Evolutionary conservation across 768 basidiomycete genomes (phyloP).

Genomic region (Leccinum uliginosum): DNA sequence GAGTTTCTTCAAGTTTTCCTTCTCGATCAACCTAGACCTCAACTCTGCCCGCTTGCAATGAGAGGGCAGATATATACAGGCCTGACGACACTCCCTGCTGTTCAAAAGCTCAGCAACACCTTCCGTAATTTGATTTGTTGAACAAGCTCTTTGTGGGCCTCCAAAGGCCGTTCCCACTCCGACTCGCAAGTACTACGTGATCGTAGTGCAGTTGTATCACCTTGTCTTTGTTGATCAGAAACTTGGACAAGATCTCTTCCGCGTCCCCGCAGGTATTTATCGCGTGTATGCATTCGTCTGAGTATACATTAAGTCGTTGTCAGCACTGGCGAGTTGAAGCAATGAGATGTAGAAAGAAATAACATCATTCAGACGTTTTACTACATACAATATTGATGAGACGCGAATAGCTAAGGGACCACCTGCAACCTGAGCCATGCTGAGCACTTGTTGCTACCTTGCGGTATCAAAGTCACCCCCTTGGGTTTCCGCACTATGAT

Average conservation of each 20-base stretch:
- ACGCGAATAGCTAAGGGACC: too few relatives aligned
- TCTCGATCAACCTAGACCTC: slow-evolving; percentile 7
- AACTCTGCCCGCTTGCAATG: slow-evolving; percentile 22
- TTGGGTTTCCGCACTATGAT: too few relatives aligned
- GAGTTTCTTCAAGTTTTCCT: slow-evolving; percentile 17
- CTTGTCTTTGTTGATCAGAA: slow-evolving; percentile 13
- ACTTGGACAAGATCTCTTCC: slow-evolving; percentile 5
- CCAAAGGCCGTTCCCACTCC: slow-evolving; percentile 16
- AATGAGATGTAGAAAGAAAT: too few relatives aligned
- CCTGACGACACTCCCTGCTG: slow-evolving; percentile 12
- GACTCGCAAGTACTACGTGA: slow-evolving; percentile 26
- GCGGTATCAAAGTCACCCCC: too few relatives aligned
- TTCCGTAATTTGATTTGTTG: slow-evolving; percentile 1
- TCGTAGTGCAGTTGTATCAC: slow-evolving; percentile 23
- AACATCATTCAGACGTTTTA: too few relatives aligned
- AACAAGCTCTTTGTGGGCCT: slow-evolving; percentile 1
- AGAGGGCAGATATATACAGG: slow-evolving; percentile 27
- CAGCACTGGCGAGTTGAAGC: too few relatives aligned
- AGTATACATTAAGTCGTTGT: background rate
- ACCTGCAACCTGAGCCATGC: too few relatives aligned
- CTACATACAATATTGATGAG: too few relatives aligned
- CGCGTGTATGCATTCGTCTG: slow-evolving; percentile 16
- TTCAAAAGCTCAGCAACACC: slow-evolving; percentile 18
- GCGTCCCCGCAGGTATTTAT: background rate
- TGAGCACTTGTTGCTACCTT: too few relatives aligned